Evolutionary conservation across 441 rosid species (phyloP), one percentile per base, ranked within the genome.

Genomic region (Pelargonium citronellum): DNA sequence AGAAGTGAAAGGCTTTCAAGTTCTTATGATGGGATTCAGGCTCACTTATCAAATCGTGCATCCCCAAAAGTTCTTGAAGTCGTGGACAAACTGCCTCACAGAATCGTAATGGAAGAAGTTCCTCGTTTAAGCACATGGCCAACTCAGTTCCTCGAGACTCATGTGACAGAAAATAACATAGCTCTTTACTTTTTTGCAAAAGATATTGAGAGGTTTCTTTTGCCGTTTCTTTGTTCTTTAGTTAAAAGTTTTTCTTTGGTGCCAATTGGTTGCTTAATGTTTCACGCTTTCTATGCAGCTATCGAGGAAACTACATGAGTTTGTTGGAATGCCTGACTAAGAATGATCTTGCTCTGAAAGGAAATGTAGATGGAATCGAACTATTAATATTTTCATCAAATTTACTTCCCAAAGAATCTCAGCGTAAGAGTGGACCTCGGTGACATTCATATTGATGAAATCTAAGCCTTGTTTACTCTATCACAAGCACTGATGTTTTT

Each of bases 181-280:
- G 81, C 81, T 51, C 73, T 77, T 19, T 80, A 74, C 66, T 77
- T 80, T 53, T 80, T 80, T 58, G 77, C 83, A 7, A 74, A 73
- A 53, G 77, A 73, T 46, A 55, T 67, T 37, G 73, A 74, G 64
- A 80, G 81, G 83, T 80, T 60, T 41, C 58, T 43, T 5, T 24
- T 66, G 7, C 15, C 61, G 5, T 20, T 58, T n/a, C 64, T 53
- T 65, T 46, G 39, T 19, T 60, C 64, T 44, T 55, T 4, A 20
- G 8, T 39, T 49, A 17, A 27, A 13, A 19, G 8, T 47, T 30
- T 34, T 27, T 5, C 19, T 44, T 43, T 69, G 7, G 11, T 65
- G 37, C 64, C 39, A 16, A 16, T 10, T 0, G 0, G 57, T 6
- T 73, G 66, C 68, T 75, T 19, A 64, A 47, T 17, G 16, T 69